Percentiles rank a stretch among this genome's conserved stretches.
These are phyloP conservation scores for Setaria italica DNA, from an alignment of 202 grass and related monocot species.

Conservation along the genomic window DNA sequence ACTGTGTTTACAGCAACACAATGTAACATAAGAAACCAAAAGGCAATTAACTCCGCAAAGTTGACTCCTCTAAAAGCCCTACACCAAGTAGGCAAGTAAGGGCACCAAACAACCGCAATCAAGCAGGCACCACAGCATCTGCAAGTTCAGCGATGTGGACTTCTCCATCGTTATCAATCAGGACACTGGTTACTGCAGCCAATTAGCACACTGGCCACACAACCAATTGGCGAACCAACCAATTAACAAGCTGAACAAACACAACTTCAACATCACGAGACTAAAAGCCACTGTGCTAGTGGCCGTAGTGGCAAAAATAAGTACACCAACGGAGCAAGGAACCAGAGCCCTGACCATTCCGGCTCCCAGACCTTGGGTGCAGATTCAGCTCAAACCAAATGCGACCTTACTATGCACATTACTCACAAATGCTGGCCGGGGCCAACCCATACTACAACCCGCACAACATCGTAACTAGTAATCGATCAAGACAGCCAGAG, in stretches of 20 bases:
- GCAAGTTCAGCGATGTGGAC: background rate
- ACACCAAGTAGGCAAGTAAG: background rate
- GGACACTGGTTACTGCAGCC: background rate
- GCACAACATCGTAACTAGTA: too few species aligned
- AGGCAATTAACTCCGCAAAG: background rate
- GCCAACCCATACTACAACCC: background rate
- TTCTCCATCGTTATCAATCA: background rate
- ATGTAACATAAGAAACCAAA: background rate
- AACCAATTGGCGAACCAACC: background rate
- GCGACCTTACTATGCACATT: background rate
- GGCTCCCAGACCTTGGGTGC: background rate
- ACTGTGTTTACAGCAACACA: background rate
- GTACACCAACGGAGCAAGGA: background rate
- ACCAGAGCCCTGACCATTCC: background rate
- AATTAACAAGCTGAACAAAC: background rate
- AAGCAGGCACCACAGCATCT: background rate
- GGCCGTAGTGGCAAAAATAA: background rate
- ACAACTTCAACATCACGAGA: background rate
- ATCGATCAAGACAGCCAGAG: background rate
- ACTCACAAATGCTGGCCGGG: background rate
- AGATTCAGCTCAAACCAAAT: slow-evolving; percentile 14
- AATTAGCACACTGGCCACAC: background rate
- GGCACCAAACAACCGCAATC: background rate
- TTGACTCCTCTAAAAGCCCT: background rate
- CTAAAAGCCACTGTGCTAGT: background rate